Base-by-base conservation (phyloP, 805 yeast genomes). In the Saturnispora mendoncae region DNA sequence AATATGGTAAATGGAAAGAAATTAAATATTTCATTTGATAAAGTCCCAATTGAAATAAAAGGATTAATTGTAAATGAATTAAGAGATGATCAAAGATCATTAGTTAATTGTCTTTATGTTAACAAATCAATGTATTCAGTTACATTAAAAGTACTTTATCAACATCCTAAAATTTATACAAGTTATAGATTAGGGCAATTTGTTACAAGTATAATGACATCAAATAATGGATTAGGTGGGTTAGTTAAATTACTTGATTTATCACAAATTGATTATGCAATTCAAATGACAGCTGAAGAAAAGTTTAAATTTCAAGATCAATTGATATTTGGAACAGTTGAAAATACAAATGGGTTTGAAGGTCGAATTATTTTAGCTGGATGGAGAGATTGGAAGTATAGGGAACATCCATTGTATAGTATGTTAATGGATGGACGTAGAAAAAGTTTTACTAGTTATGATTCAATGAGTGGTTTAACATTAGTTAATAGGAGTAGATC, bases 311-410 rank as follows among this genome's bases (percentile, higher is more conserved):
- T 52, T 20, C 43, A 48, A 20, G 51, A 51, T 33, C 46, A 42
- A 12, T 26, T 53, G 18, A 33, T 46, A 2, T 45, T 44, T 25
- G 55, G 48, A 2, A 45, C 48, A 8, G 41, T 38, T 24, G 38
- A 45, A n/a, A 37, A 36, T 7, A 36, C 17, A 8, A 48, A 45
- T 8, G 13, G 46, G 13, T 21, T 46, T n/a, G 29, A 24, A 10
- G 32, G 17, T 4, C 24, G 47, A 15, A 46, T 48, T 32, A 71
- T 78, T 2, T 60, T 72, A 38, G 95, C 95, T 0, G 81, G 90
- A 8, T 86, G 96, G 96, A 70, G 95, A 55, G 95, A 86, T 57
- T 86, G 95, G 94, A 81, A 84, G 53, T 80, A 71, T 52, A 71
- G 84, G 46, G 73, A 72, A 39, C 87, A 81, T 58, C 84, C 90